Conservation (phyloP, 495 filamentous ascomycete genomes). For the Penicillium soppii region DNA sequence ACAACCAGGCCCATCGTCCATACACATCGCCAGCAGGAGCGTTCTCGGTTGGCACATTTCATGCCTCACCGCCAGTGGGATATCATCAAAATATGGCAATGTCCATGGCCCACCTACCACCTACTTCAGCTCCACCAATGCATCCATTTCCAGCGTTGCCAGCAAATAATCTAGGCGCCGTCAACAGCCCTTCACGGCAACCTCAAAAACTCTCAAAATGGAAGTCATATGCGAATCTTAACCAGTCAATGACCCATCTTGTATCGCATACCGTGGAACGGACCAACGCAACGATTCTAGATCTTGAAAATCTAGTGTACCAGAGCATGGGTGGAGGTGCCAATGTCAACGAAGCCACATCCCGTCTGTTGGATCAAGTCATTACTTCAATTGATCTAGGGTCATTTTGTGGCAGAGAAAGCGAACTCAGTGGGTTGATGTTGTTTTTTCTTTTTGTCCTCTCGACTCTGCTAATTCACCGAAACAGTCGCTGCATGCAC, state of each 20-base stretch:
- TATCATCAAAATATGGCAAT: background rate
- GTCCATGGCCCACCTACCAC: slow-evolving; percentile 2
- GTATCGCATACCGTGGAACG: slow-evolving; percentile 15
- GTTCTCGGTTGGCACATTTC: background rate
- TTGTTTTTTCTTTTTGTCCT: too few relatives aligned
- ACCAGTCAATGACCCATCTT: slow-evolving; percentile 13
- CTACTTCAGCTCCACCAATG: background rate
- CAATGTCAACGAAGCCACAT: slow-evolving; percentile 41
- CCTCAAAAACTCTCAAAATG: slow-evolving; percentile 9
- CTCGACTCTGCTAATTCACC: slow-evolving; percentile 1
- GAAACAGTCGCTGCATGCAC: slow-evolving; percentile 27
- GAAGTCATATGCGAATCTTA: slow-evolving; percentile 14
- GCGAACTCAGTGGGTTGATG: slow-evolving; percentile 54
- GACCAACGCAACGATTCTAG: slow-evolving; percentile 20
- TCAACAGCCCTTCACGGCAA: background rate
- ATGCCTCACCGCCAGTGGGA: background rate
- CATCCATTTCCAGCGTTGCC: background rate
- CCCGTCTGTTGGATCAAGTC: slow-evolving; percentile 54
- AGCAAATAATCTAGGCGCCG: background rate
- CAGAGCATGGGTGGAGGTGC: slow-evolving; percentile 15
- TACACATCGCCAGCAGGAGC: background rate
- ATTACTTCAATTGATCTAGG: slow-evolving; percentile 70
- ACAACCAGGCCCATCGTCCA: background rate
- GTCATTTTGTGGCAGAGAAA: slow-evolving; percentile 60
- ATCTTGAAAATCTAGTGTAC: slow-evolving; percentile 14